Evolutionary conservation across 2,329 filamentous ascomycete species (phyloP), one percentile per base, ranked within the genome.

Genomic region (Aspergillus terreus): DNA sequence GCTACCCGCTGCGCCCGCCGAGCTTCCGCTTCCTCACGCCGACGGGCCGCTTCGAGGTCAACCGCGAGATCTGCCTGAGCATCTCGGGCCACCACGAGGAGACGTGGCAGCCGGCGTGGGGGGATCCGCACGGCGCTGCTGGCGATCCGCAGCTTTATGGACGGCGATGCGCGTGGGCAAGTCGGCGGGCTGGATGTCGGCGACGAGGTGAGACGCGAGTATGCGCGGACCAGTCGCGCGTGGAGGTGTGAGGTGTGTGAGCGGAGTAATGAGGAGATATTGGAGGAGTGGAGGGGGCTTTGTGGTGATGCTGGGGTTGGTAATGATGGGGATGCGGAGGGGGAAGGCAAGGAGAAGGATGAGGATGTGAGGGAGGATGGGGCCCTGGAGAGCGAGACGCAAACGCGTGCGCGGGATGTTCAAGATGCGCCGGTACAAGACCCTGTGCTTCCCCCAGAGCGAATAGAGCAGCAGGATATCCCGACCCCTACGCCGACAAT

Each of bases 51-150:
- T 99, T 99, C 73, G 94, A 97, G 72, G 86, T 91, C 50, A 99
- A 99, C 69, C 85, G 94, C 59, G 92, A 97, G 76, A 97, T 99
- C 62, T 99, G 94, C 68, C 83, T 99, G 14, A 90, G 84, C 63
- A 99, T 97, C 64, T 89, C 84, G 47, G 92, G 92, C 2, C 92
- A 96, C 72, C 94, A 99, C 73, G 94, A 97, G 71, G 94, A 97
- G 76, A 95, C 90, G 14, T 99, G 94, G 94, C 92, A 96, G 79
- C 94, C 94, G 0, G 94, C 94, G 0, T 99, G 94, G 94, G 94
- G 94, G 94, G 0, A 87, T 99, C 9, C 82, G 94, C 53, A 97
- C 94, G 4, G 92, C 94, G 14, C 75, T 99, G 51, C 78, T 84
- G 4, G 84, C 84, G 5, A 83, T 97, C 45, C 77, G 94, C 49